Percentiles rank a stretch among this genome's conserved stretches.
phyloP scores from a whole-genome alignment of 2,329 filamentous ascomycete species.

The Pseudovirgaria hyperparasitica region DNA sequence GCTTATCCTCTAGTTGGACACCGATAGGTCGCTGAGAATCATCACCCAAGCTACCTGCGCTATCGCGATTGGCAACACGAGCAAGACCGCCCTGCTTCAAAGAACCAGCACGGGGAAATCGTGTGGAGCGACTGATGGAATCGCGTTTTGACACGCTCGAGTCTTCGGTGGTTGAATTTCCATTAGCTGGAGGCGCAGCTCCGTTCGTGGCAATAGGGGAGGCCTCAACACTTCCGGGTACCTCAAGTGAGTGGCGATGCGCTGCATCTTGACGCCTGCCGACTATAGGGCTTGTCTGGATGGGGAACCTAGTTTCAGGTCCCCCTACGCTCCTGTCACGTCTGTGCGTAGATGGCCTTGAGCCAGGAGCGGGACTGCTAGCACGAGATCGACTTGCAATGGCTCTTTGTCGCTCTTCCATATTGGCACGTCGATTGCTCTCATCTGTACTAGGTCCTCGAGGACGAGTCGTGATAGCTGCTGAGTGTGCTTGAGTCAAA shows the following conservation, averaged over 20 bases:
- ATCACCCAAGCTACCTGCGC: constrained; percentile 26
- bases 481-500: constrained; percentile 52
- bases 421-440: constrained; percentile 82
- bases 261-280: constrained; percentile 41
- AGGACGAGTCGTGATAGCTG: constrained; percentile 48
- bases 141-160: constrained; percentile 46
- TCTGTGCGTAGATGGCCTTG: constrained; percentile 33
- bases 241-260: constrained; percentile 62
- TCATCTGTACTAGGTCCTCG: constrained; percentile 91
- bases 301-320: constrained; percentile 63
- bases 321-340: constrained; percentile 64
- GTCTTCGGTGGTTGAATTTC: constrained; percentile 1
- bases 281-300: constrained; percentile 39
- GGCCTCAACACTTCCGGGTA: constrained; percentile 49
- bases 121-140: constrained; percentile 42
- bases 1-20: constrained; percentile 59
- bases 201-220: constrained; percentile 19
- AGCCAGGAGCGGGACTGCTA: constrained; percentile 56
- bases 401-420: constrained; percentile 84
- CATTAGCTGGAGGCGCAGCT: constrained; percentile 2
- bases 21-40: constrained; percentile 30
- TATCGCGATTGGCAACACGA: constrained; percentile 20
- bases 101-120: constrained; percentile 14
- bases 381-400: constrained; percentile 56
- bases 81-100: constrained; percentile 19